Conservation (phyloP, 2,329 filamentous ascomycete genomes). For the Paracamarosporium sp. region DNA sequence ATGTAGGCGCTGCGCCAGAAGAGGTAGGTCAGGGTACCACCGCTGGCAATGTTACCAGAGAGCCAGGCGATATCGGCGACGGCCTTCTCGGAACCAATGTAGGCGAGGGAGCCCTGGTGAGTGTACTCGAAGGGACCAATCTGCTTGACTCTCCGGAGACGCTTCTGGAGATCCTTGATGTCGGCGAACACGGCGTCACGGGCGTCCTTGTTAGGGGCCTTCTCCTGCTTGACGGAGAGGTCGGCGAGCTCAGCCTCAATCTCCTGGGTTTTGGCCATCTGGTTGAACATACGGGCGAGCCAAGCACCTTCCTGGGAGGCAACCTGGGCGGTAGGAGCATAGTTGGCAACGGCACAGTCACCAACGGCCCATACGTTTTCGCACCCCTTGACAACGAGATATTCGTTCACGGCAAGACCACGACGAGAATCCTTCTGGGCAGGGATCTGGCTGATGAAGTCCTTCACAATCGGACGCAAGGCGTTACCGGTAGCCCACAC, state of each 20-base stretch:
- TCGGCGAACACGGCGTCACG: slow-evolving; percentile 69
- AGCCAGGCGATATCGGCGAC: slow-evolving; percentile 98
- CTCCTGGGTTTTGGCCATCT: slow-evolving; percentile 92
- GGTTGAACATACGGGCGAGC: slow-evolving; percentile 95
- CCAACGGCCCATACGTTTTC: slow-evolving; percentile 98
- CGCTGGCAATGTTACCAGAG: slow-evolving; percentile 93
- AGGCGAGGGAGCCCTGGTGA: slow-evolving; percentile 94
- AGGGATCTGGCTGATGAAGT: slow-evolving; percentile 89
- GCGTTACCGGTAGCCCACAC: slow-evolving; percentile 99
- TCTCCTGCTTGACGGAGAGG: slow-evolving; percentile 67
- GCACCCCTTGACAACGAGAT: slow-evolving; percentile 95
- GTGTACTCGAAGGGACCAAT: slow-evolving; percentile 98
- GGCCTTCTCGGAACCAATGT: slow-evolving; percentile 97
- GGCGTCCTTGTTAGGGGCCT: slow-evolving; percentile 70
- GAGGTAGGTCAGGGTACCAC: slow-evolving; percentile 92
- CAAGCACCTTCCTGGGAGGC: slow-evolving; percentile 95
- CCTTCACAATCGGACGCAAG: slow-evolving; percentile 84
- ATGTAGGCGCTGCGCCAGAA: slow-evolving; percentile 99
- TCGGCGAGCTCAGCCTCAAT: slow-evolving; percentile 78
- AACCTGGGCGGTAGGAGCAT: slow-evolving; percentile 96
- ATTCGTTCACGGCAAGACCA: slow-evolving; percentile 96
- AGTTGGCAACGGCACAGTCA: slow-evolving; percentile 96
- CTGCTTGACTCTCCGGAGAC: slow-evolving; percentile 88
- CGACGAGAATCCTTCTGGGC: slow-evolving; percentile 95
- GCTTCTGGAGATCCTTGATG: slow-evolving; percentile 86